Base-by-base conservation (phyloP, 768 basidiomycete genomes). In the Glaciozyma antarctica region DNA sequence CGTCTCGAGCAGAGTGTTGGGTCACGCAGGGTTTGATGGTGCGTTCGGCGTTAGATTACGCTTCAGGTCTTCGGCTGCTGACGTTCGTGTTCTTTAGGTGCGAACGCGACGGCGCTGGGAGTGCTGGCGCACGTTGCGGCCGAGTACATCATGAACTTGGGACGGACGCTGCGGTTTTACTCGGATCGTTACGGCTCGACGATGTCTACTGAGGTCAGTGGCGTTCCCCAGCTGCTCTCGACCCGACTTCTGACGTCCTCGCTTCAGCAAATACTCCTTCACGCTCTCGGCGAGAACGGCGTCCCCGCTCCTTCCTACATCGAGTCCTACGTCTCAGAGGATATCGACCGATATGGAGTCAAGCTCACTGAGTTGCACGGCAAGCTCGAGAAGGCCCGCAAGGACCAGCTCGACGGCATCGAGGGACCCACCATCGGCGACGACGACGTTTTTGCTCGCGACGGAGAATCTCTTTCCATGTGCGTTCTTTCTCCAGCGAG, bases 201-300 rank as follows among this genome's bases (percentile, higher is more conserved):
- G 28, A 91, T 97, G 88, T 84, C 86, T 1, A 75, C 90, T 0
- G 91, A 95, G 83, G 92, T 93, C 62, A 63, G 82, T 73, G 44
- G 22, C 28, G 19, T 26, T 44, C 58, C 64, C n/a, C 19, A 10
- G 28, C 30, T 26, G n/a, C 30, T 30, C 22, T 41, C 55, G 55
- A 12, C 55, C 19, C n/a, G n/a, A 58, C 30, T 22, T 4, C 49
- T 52, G 7, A 5, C 16, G 17, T 45, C 49, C 32, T 43, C 32
- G 19, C 63, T 41, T n/a, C 64, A 94, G 90, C 90, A 94, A 85
- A 93, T 95, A 43, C 85, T 94, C 45, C 81, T 92, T 2, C 90
- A 94, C 75, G 87, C 90, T 0, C 78, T 97, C 22, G 89, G 92
- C 70, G 90, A 95, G 77, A 88, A 87, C 65, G 93, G 93, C 7